These are phyloP conservation scores for Chlorella sp. DNA, from an alignment of 139 green algal genomes.

Conservation along the genomic window DNA sequence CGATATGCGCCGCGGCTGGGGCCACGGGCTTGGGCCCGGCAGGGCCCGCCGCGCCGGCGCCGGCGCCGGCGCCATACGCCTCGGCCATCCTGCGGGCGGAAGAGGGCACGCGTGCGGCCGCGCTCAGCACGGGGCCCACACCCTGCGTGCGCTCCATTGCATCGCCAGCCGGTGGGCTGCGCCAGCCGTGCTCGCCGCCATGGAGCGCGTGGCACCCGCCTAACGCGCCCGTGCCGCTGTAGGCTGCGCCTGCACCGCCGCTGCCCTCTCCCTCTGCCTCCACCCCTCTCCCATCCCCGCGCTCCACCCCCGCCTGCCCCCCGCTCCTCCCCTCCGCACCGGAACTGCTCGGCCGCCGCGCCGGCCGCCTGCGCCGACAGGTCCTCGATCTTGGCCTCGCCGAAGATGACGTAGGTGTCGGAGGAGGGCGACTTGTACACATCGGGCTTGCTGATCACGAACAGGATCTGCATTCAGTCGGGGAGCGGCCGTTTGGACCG, in stretches of 20 bases:
- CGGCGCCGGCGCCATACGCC: slow-evolving; percentile 26
- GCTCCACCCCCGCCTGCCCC: too few species aligned
- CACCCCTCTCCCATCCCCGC: too few species aligned
- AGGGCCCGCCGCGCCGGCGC: background rate
- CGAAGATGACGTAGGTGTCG: slow-evolving; percentile 99
- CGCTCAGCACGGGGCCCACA: background rate
- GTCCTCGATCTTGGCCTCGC: slow-evolving; percentile 99
- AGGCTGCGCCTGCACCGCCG: too few species aligned
- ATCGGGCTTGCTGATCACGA: slow-evolving; percentile 96
- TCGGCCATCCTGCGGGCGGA: slow-evolving; percentile 31
- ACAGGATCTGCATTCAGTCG: slow-evolving; percentile 98
- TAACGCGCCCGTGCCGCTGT: too few species aligned
- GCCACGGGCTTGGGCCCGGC: slow-evolving; percentile 5
- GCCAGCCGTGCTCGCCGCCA: too few species aligned
- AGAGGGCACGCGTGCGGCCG: background rate
- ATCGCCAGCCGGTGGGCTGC: too few species aligned
- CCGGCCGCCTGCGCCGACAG: slow-evolving; percentile 83
- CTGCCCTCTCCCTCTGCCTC: too few species aligned
- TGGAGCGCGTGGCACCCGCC: too few species aligned
- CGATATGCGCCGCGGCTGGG: slow-evolving; percentile 32
- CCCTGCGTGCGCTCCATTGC: too few species aligned
- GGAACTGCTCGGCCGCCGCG: slow-evolving; percentile 88
- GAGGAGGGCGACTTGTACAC: slow-evolving; percentile 96
- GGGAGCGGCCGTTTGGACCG: too few species aligned
- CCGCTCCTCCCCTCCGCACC: slow-evolving; percentile 2